phyloP scores from a whole-genome alignment of 352 stramenopile genomes.

The Phytophthora pistaciae region DNA sequence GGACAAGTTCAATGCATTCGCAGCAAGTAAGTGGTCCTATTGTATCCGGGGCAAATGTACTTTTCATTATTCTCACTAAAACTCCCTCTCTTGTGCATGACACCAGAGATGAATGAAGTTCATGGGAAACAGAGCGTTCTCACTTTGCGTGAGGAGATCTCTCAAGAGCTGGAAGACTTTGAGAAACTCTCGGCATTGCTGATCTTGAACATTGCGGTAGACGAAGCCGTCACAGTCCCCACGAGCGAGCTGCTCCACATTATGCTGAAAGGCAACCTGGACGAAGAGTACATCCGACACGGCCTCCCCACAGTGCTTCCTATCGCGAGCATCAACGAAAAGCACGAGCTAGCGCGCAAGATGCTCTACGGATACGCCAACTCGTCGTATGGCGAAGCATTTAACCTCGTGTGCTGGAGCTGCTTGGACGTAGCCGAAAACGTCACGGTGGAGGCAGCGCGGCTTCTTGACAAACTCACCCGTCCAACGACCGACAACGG shows the following conservation, averaged over 20 bases:
- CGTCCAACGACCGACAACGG: slow-evolving; percentile 19
- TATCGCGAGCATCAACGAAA: slow-evolving; percentile 66
- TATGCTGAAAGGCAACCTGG: slow-evolving; percentile 53
- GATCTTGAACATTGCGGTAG: slow-evolving; percentile 64
- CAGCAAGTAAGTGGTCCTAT: slow-evolving; percentile 30
- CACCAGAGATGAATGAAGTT: slow-evolving; percentile 57
- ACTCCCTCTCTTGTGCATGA: not conserved
- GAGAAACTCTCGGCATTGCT: slow-evolving; percentile 66
- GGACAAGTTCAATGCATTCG: slow-evolving; percentile 63
- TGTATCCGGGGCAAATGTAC: not conserved
- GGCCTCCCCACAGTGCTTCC: slow-evolving; percentile 67
- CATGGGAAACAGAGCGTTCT: slow-evolving; percentile 63
- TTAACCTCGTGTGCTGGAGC: slow-evolving; percentile 77
- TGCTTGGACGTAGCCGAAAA: slow-evolving; percentile 74
- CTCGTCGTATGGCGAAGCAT: slow-evolving; percentile 57
- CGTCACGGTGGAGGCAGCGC: slow-evolving; percentile 70
- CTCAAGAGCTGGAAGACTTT: slow-evolving; percentile 75
- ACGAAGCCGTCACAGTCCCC: slow-evolving; percentile 48
- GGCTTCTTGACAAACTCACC: slow-evolving; percentile 69
- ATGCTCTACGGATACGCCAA: slow-evolving; percentile 67
- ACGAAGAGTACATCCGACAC: slow-evolving; percentile 71
- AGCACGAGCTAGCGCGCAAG: slow-evolving; percentile 57
- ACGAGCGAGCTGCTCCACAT: slow-evolving; percentile 71
- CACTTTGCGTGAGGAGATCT: slow-evolving; percentile 69
- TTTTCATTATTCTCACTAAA: not conserved